These are phyloP conservation scores for Plasmodium vinckei DNA, from an alignment of 169 alveolate species.

Conservation along the genomic window DNA sequence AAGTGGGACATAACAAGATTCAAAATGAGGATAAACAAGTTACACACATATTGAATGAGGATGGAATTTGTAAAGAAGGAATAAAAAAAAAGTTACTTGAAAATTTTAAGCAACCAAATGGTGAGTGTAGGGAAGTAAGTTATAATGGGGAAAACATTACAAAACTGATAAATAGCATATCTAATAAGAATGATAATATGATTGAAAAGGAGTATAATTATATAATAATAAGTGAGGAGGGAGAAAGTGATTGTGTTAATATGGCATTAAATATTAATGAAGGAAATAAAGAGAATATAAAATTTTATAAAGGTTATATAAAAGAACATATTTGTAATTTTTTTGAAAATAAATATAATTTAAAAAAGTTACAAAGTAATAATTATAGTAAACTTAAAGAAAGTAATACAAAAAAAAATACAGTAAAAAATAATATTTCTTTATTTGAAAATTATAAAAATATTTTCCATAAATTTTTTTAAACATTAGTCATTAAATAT, in stretches of 20 bases:
- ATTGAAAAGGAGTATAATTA: too few relatives aligned
- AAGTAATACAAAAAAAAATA: not conserved
- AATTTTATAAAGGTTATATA: slow-evolving; percentile 41
- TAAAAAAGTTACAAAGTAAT: slow-evolving; percentile 11
- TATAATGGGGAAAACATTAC: too few relatives aligned
- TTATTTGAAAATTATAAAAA: slow-evolving; percentile 18
- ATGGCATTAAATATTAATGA: slow-evolving; percentile 10
- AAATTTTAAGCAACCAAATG: too few relatives aligned
- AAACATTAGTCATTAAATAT: too few relatives aligned
- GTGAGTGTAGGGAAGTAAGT: too few relatives aligned
- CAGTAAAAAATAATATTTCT: slow-evolving; percentile 1
- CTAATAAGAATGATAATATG: too few relatives aligned
- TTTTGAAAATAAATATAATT: slow-evolving; percentile 26
- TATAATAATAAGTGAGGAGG: not conserved
- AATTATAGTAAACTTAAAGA: not conserved
- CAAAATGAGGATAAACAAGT: too few relatives aligned
- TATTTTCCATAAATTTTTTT: slow-evolving; percentile 34
- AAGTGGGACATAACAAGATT: too few relatives aligned
- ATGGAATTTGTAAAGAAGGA: too few relatives aligned
- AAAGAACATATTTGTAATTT: slow-evolving; percentile 44
- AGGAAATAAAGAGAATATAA: slow-evolving; percentile 14
- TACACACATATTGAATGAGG: too few relatives aligned
- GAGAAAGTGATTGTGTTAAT: slow-evolving; percentile 37
- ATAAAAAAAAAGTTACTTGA: too few relatives aligned
- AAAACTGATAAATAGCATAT: too few relatives aligned